Conservation (phyloP, 1,284 basidiomycete genomes). For the Entoloma clypeatum region DNA sequence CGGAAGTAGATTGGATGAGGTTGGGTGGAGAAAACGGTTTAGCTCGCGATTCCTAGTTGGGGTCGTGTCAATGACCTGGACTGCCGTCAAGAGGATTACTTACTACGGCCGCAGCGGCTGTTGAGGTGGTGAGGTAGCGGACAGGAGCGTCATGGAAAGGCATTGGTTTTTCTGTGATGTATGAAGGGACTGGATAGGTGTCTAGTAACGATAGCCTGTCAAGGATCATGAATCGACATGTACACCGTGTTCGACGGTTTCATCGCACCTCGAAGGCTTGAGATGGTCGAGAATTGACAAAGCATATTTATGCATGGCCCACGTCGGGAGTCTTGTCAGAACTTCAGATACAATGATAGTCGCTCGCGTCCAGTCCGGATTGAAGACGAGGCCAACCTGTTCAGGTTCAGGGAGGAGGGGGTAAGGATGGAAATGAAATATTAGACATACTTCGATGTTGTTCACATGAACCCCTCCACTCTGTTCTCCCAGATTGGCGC, state of each 20-base stretch:
- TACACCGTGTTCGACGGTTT: too few species aligned
- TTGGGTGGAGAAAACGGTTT: slow-evolving; percentile 53
- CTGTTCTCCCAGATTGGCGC: slow-evolving; percentile 49
- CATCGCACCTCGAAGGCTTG: slow-evolving; percentile 43
- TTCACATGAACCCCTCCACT: slow-evolving; percentile 44
- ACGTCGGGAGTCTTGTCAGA: slow-evolving; percentile 45
- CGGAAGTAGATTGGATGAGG: slow-evolving; percentile 52
- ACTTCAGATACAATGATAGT: slow-evolving; percentile 53
- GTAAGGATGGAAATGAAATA: not conserved
- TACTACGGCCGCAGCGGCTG: slow-evolving; percentile 26
- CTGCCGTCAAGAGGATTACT: too few species aligned
- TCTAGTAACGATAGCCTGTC: slow-evolving; percentile 51
- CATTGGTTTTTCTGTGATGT: slow-evolving; percentile 40
- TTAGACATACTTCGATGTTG: slow-evolving; percentile 38
- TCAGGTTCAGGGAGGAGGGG: slow-evolving; percentile 1
- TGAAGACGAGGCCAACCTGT: slow-evolving; percentile 52
- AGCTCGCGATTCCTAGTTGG: slow-evolving; percentile 22
- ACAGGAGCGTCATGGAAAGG: slow-evolving; percentile 44
- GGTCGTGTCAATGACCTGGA: not conserved
- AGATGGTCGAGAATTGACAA: slow-evolving; percentile 39
- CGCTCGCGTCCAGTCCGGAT: slow-evolving; percentile 43
- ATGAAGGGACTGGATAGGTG: slow-evolving; percentile 47
- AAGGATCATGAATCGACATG: slow-evolving; percentile 1
- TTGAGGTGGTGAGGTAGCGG: slow-evolving; percentile 47
- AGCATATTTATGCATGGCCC: slow-evolving; percentile 50